Percentiles rank a stretch among this genome's conserved stretches.
Conservation (phyloP, 116 monocot species). For the Papilionanthe hybrid region DNA sequence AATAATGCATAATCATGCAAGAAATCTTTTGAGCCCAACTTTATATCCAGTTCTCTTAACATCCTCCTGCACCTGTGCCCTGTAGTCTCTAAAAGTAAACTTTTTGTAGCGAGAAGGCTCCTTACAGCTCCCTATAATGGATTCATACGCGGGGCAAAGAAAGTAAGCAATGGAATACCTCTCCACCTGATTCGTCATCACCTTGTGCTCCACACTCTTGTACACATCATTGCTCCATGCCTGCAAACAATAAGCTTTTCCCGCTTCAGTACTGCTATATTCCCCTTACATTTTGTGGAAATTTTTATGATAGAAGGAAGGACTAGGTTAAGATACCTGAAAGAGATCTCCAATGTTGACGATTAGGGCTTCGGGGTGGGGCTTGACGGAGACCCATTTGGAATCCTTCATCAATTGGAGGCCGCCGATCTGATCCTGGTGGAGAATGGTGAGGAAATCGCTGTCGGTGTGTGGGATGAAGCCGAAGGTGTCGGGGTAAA, state of each 20-base stretch:
- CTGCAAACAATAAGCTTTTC: conserved; percentile 12
- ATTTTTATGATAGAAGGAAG: neutral
- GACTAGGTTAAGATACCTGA: conserved; percentile 23
- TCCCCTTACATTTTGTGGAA: neutral
- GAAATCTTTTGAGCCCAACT: conserved; percentile 49
- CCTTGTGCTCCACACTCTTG: conserved; percentile 61
- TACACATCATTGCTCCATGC: conserved; percentile 64
- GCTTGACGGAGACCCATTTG: conserved; percentile 53
- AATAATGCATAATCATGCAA: neutral
- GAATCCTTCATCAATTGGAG: conserved; percentile 50
- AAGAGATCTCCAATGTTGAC: conserved; percentile 69
- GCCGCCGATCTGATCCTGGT: conserved; percentile 51
- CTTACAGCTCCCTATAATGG: conserved; percentile 26
- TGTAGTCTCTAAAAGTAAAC: conserved; percentile 56
- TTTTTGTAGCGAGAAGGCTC: conserved; percentile 29
- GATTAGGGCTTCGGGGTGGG: conserved; percentile 41
- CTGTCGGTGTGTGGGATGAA: conserved; percentile 63
- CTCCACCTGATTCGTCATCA: conserved; percentile 40
- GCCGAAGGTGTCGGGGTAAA: conserved; percentile 17
- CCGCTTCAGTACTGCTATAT: no score
- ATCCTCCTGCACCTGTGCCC: conserved; percentile 45
- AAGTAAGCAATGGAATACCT: conserved; percentile 61
- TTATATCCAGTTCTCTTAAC: conserved; percentile 46
- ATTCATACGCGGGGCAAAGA: conserved; percentile 50
- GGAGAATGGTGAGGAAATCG: conserved; percentile 53